phyloP scores from a whole-genome alignment of 2,329 filamentous ascomycete species.

The Ophiocordyceps robertsii region DNA sequence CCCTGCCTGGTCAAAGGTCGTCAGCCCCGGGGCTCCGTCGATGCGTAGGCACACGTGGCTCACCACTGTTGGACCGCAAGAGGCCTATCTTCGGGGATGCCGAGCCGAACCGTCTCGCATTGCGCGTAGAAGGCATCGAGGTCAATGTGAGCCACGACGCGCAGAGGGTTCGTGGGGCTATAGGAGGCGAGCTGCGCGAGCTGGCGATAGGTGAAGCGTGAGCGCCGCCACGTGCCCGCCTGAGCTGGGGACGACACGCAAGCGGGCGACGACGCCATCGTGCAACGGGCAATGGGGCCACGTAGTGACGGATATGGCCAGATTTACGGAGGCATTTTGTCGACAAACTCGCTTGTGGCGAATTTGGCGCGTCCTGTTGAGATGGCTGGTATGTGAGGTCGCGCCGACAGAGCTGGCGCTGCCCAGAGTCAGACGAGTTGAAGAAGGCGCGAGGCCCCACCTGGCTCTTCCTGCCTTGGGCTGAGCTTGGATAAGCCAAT shows the following conservation, averaged over 20 bases:
- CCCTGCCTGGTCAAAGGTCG: conserved; percentile 47
- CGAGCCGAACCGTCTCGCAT: conserved; percentile 83
- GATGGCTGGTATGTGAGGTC: no score
- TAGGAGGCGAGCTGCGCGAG: conserved; percentile 62
- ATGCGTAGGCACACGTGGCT: conserved; percentile 6
- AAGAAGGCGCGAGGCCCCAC: background rate
- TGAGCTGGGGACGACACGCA: conserved; percentile 14
- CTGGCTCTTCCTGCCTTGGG: background rate
- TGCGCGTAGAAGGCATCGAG: conserved; percentile 97
- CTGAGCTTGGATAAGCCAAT: no score
- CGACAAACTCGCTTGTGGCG: no score
- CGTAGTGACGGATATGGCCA: no score
- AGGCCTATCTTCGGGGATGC: conserved; percentile 59
- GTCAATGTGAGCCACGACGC: conserved; percentile 83
- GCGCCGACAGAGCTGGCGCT: no score
- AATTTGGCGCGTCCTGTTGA: no score
- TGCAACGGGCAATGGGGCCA: background rate
- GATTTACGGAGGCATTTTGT: no score
- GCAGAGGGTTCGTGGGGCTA: conserved; percentile 60
- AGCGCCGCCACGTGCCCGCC: conserved; percentile 26
- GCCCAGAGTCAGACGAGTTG: no score
- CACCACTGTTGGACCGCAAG: conserved; percentile 90
- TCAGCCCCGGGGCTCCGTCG: background rate
- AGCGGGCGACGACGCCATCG: conserved; percentile 1
- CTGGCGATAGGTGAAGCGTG: conserved; percentile 75